A percentile compares a stretch with the other conserved stretches of the same genome.
Evolutionary conservation across 441 rosid species (phyloP).

Genomic region (Kokia cookei): DNA sequence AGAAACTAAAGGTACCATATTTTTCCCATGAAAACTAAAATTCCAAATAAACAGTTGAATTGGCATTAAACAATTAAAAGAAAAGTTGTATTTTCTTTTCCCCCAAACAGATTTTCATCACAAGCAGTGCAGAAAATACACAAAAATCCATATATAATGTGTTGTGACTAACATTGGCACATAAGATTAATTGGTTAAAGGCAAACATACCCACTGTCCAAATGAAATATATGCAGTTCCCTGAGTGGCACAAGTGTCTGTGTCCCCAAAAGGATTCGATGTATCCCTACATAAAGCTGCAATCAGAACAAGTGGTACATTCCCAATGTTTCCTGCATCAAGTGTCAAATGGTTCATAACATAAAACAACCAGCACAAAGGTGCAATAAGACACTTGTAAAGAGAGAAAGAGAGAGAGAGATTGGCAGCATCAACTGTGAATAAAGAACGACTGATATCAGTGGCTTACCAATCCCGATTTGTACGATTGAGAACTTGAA

Average conservation of each 20-base stretch:
- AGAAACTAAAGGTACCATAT: neutral
- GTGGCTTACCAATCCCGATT: constrained; percentile 70
- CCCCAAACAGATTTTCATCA: neutral
- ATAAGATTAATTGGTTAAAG: neutral
- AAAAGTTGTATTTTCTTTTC: neutral
- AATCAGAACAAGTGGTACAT: constrained; percentile 92
- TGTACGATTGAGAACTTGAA: constrained; percentile 87
- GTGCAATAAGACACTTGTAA: neutral
- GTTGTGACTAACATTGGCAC: neutral
- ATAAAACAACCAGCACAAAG: neutral
- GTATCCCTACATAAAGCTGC: constrained; percentile 83
- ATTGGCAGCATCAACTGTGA: neutral
- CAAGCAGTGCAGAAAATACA: neutral
- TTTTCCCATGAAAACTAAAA: neutral
- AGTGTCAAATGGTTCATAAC: neutral
- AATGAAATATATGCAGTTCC: constrained; percentile 95
- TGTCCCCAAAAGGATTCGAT: constrained; percentile 84
- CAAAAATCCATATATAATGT: neutral
- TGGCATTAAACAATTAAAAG: neutral
- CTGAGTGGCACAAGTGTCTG: constrained; percentile 65
- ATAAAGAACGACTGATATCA: neutral
- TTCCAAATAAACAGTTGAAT: neutral
- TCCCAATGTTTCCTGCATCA: constrained; percentile 87
- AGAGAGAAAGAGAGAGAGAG: neutral
- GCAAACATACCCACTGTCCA: constrained; percentile 84